phyloP scores from a whole-genome alignment of 2,329 filamentous ascomycete genomes.

The Xylaria sp. region DNA sequence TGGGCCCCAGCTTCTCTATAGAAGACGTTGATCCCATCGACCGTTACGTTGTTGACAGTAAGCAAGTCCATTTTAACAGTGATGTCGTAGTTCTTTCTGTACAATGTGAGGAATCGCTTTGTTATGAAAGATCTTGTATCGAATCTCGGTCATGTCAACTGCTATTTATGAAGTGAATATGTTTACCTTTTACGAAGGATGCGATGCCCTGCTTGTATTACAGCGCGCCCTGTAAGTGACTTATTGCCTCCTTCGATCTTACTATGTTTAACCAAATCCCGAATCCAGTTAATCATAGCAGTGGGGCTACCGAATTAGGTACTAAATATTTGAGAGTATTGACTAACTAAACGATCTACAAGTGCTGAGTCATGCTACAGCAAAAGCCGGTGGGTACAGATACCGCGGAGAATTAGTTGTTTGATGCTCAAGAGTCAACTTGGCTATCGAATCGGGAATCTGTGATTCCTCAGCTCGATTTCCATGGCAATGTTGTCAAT shows the following conservation, averaged over 20 bases:
- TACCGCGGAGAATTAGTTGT: no score
- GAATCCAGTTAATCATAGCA: neutral
- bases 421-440: no score
- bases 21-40: neutral
- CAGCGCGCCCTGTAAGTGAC: neutral
- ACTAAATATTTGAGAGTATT: no score
- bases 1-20: neutral
- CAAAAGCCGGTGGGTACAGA: no score
- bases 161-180: no score
- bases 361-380: no score
- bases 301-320: no score
- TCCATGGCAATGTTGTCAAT: no score
- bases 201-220: neutral
- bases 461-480: no score
- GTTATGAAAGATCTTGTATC: neutral
- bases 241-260: neutral
- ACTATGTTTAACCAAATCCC: no score
- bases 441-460: no score
- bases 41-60: conserved; percentile 1
- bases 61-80: neutral
- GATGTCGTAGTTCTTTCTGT: neutral
- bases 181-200: neutral
- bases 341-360: no score
- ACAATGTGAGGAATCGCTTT: neutral
- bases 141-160: neutral